Percentiles rank a stretch among this genome's conserved stretches.
Conservation (phyloP, 2,329 filamentous ascomycete genomes). For the Fusarium beomiforme region DNA sequence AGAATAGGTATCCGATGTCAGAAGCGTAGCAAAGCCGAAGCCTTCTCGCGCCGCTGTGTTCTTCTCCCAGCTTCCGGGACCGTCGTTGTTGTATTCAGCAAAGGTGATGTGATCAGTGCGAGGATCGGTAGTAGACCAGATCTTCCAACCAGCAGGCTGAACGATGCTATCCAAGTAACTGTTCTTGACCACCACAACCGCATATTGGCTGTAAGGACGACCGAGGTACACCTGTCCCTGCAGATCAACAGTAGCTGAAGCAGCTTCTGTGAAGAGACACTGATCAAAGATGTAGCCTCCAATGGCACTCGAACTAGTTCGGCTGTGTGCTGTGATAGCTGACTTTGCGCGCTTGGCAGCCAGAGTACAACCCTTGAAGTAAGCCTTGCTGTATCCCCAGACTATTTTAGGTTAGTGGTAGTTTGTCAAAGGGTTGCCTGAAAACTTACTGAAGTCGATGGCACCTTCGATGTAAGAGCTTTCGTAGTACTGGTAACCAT, state of each 20-base stretch:
- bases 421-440: neutral
- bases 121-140: conserved; percentile 67
- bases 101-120: conserved; percentile 64
- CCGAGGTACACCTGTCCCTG: conserved; percentile 56
- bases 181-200: conserved; percentile 58
- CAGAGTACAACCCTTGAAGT: conserved; percentile 39
- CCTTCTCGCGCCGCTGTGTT: conserved; percentile 29
- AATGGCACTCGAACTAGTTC: conserved; percentile 41
- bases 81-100: conserved; percentile 68
- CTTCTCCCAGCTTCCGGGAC: conserved; percentile 47
- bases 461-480: conserved; percentile 32
- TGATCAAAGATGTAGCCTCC: conserved; percentile 56
- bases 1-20: conserved; percentile 32
- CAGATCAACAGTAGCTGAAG: conserved; percentile 33
- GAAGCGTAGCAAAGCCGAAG: conserved; percentile 32
- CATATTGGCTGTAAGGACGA: conserved; percentile 56
- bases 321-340: conserved; percentile 43
- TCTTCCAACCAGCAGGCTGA: conserved; percentile 51
- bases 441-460: conserved; percentile 8
- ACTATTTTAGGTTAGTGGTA: neutral
- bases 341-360: conserved; percentile 29
- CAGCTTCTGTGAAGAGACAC: conserved; percentile 47
- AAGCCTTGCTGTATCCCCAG: conserved; percentile 40
- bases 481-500: conserved; percentile 35
- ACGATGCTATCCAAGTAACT: conserved; percentile 54